Evolutionary conservation across 768 basidiomycete genomes (phyloP).

Genomic region (Gelatoporia subvermispora): DNA sequence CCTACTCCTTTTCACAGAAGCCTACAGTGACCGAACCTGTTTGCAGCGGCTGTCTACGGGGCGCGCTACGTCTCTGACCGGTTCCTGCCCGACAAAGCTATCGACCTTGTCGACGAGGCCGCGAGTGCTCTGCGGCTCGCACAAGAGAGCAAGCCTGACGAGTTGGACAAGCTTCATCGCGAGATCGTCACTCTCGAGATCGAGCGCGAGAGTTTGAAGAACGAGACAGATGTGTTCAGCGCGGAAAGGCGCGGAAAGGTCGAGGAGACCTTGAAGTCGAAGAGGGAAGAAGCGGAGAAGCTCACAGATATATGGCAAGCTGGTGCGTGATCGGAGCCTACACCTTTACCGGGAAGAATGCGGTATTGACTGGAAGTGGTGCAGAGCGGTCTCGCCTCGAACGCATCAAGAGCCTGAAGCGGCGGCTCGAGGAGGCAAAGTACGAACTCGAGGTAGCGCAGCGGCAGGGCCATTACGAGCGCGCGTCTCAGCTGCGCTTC

Average conservation of each 20-base stretch:
- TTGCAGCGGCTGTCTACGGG: conserved; percentile 72
- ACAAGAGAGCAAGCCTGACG: conserved; percentile 85
- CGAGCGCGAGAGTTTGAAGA: conserved; percentile 84
- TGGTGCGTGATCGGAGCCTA: conserved; percentile 46
- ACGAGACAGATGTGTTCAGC: conserved; percentile 81
- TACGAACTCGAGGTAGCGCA: conserved; percentile 85
- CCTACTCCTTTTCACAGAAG: not conserved
- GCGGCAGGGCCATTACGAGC: conserved; percentile 82
- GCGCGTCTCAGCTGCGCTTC: conserved; percentile 79
- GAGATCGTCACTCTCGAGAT: conserved; percentile 86
- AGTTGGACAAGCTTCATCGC: conserved; percentile 75
- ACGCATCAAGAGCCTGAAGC: conserved; percentile 66
- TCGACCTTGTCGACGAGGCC: conserved; percentile 92
- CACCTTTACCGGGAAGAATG: not conserved
- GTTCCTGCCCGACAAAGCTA: conserved; percentile 87
- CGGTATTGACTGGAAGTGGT: not conserved
- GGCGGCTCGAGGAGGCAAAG: conserved; percentile 76
- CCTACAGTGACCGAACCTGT: not conserved
- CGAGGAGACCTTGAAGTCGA: conserved; percentile 55
- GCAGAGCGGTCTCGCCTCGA: conserved; percentile 66
- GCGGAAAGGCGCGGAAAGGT: conserved; percentile 67
- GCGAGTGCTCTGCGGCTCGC: conserved; percentile 82
- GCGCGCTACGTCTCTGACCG: conserved; percentile 85
- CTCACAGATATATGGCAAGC: conserved; percentile 71
- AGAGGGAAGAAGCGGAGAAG: conserved; percentile 56